phyloP scores from a whole-genome alignment of 306 rosid species.

The Gillenia trifoliata region DNA sequence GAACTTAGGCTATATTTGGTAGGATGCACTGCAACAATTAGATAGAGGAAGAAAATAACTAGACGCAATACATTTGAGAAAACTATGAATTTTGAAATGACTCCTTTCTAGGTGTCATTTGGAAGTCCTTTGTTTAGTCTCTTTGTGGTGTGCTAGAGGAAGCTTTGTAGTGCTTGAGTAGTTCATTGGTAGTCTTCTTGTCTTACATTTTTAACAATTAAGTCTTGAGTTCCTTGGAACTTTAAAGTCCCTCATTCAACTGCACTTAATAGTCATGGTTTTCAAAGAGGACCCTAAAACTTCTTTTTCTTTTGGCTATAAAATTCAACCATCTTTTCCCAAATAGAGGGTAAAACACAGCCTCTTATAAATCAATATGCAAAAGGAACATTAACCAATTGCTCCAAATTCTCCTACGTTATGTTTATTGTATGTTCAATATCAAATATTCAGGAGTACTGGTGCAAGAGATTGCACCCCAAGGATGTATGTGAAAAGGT shows the following conservation, averaged over 20 bases:
- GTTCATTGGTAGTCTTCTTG: not conserved
- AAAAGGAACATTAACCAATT: not conserved
- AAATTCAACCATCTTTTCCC: not conserved
- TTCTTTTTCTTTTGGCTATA: not conserved
- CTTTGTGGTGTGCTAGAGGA: not conserved
- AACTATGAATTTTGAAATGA: not conserved
- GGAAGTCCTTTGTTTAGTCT: not conserved
- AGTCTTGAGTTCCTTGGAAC: not conserved
- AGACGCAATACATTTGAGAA: not conserved
- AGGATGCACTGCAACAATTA: not conserved
- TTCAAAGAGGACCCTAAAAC: not conserved
- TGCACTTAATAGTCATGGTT: not conserved
- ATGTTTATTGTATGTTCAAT: conserved; percentile 6
- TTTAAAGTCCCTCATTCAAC: not conserved
- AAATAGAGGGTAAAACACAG: not conserved
- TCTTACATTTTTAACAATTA: not conserved
- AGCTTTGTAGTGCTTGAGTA: not conserved
- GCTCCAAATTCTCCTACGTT: not conserved
- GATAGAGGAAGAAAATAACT: not conserved
- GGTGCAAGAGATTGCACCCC: conserved; percentile 96
- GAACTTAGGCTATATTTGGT: not conserved
- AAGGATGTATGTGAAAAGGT: conserved; percentile 95
- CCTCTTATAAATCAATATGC: not conserved
- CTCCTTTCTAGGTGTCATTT: not conserved
- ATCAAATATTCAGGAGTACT: conserved; percentile 65